Conservation (phyloP, 495 filamentous ascomycete species). For the Daldinia decipiens region DNA sequence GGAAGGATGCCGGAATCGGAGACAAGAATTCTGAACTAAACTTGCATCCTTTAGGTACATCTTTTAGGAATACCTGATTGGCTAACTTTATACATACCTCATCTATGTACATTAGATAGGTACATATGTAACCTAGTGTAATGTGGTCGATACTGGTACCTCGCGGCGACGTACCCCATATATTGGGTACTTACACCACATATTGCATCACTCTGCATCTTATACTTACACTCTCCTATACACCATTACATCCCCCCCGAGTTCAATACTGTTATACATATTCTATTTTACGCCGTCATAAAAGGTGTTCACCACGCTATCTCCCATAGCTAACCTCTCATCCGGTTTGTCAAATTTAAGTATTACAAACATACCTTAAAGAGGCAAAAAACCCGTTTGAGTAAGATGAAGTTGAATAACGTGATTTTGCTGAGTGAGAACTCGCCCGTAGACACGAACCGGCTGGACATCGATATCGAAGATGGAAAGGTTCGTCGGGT, state of each 20-base stretch:
- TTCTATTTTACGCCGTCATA: too few relatives aligned
- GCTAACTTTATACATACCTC: neutral
- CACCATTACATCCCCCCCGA: neutral
- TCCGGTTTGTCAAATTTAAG: too few relatives aligned
- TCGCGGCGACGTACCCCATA: too few relatives aligned
- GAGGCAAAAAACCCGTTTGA: neutral
- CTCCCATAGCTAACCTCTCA: too few relatives aligned
- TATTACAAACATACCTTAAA: neutral
- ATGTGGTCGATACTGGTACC: too few relatives aligned
- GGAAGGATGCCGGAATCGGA: slow-evolving; percentile 43
- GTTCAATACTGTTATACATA: neutral
- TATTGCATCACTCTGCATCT: slow-evolving; percentile 1
- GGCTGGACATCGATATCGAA: slow-evolving; percentile 36
- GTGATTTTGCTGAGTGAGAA: slow-evolving; percentile 3
- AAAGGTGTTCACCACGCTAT: too few relatives aligned
- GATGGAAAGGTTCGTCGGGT: slow-evolving; percentile 35
- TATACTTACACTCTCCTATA: neutral
- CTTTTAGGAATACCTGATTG: slow-evolving; percentile 1
- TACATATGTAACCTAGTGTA: too few relatives aligned
- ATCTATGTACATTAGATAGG: too few relatives aligned
- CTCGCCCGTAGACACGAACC: neutral
- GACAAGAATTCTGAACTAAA: slow-evolving; percentile 30
- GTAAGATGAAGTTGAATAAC: slow-evolving; percentile 27
- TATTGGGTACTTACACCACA: too few relatives aligned
- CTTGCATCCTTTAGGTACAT: slow-evolving; percentile 1